Evolutionary conservation across 2,329 filamentous ascomycete genomes (phyloP).

Genomic region (Talaromyces sp.): DNA sequence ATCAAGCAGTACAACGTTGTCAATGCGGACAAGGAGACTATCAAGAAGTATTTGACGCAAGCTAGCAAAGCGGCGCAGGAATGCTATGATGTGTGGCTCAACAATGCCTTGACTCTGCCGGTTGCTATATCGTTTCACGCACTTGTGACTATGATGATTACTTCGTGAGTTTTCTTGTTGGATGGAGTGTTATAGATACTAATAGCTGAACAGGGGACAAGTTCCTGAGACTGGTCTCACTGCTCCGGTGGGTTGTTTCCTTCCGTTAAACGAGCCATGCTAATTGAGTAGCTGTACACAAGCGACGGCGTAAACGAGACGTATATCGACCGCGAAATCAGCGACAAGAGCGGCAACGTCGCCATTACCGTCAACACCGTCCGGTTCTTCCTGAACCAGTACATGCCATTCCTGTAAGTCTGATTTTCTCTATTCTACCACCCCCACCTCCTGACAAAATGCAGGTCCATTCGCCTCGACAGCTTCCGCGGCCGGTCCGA

Average conservation of each 20-base stretch:
- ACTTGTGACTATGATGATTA: not conserved
- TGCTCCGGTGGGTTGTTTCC: not conserved
- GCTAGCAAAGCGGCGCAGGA: conserved; percentile 8
- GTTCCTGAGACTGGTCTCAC: not conserved
- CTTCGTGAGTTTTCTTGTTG: not conserved
- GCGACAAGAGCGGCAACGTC: conserved; percentile 4
- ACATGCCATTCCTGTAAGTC: conserved; percentile 13
- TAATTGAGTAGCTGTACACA: conserved; percentile 9
- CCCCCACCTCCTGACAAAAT: not conserved
- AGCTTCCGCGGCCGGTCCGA: conserved; percentile 12
- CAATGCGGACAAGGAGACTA: conserved; percentile 6
- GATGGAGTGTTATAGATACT: not conserved
- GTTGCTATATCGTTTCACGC: not conserved
- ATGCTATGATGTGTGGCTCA: not conserved
- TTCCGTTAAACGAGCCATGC: not conserved
- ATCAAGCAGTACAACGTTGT: conserved; percentile 1
- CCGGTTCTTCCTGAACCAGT: conserved; percentile 13
- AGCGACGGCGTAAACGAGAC: conserved; percentile 16
- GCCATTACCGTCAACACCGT: conserved; percentile 5
- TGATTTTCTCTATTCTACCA: not conserved
- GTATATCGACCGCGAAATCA: conserved; percentile 12
- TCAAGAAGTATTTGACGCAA: conserved; percentile 3
- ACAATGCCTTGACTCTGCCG: not conserved
- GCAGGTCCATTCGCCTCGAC: conserved; percentile 14
- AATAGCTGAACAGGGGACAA: not conserved